These are phyloP conservation scores for Colletotrichum tropicicola DNA, from an alignment of 2,329 filamentous ascomycete genomes.

Conservation along the genomic window DNA sequence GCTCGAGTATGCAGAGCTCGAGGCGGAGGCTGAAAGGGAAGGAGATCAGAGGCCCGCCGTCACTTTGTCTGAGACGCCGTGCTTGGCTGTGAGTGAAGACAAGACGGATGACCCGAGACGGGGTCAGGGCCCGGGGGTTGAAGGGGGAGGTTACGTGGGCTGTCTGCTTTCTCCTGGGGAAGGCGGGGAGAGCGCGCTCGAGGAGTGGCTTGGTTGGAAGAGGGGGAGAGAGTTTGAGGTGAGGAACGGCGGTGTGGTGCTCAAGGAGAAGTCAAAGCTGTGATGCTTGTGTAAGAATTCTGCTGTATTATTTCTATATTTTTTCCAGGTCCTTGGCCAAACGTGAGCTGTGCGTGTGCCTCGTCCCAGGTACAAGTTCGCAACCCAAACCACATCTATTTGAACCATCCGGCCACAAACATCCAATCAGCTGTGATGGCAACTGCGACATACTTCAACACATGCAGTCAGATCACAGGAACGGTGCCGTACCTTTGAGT, in stretches of 20 bases:
- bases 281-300: conserved; percentile 31
- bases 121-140: conserved; percentile 72
- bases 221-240: conserved; percentile 77
- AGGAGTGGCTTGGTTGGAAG: conserved; percentile 81
- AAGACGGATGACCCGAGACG: conserved; percentile 48
- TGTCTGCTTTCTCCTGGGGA: conserved; percentile 69
- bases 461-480: too few species aligned
- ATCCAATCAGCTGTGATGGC: too few species aligned
- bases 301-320: background rate
- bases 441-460: too few species aligned
- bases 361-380: background rate
- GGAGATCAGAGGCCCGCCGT: conserved; percentile 78
- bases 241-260: conserved; percentile 67
- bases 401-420: background rate
- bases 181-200: conserved; percentile 76
- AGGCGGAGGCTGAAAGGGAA: conserved; percentile 57
- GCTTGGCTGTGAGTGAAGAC: conserved; percentile 65
- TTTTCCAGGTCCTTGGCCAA: background rate
- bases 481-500: too few species aligned
- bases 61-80: conserved; percentile 75
- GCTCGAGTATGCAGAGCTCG: conserved; percentile 77
- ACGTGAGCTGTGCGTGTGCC: too few species aligned
- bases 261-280: conserved; percentile 46
- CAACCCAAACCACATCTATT: background rate
- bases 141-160: conserved; percentile 74